A percentile compares a stretch with the other conserved stretches of the same genome.
Evolutionary conservation across 2,329 filamentous ascomycete genomes (phyloP).

Genomic region (Fusarium paranaense): DNA sequence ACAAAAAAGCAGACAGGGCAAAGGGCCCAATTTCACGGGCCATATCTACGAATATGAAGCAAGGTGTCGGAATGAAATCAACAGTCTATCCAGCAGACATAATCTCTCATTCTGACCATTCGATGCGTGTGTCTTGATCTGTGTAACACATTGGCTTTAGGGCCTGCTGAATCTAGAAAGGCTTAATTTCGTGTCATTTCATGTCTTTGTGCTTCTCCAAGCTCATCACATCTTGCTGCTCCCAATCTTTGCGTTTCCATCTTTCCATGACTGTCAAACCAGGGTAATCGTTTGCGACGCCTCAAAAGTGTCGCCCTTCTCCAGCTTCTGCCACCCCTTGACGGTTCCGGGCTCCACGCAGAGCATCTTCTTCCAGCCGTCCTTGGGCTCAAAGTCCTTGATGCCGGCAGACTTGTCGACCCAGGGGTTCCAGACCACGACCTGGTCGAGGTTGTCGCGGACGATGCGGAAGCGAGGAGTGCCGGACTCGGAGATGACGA

Average conservation of each 20-base stretch:
- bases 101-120: conserved; percentile 1
- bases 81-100: conserved; percentile 4
- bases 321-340: conserved; percentile 83
- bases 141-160: conserved; percentile 23
- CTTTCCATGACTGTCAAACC: conserved; percentile 38
- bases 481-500: conserved; percentile 72
- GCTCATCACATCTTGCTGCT: conserved; percentile 31
- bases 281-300: conserved; percentile 68
- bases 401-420: conserved; percentile 84
- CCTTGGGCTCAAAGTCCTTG: conserved; percentile 88
- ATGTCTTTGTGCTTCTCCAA: conserved; percentile 31
- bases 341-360: conserved; percentile 94
- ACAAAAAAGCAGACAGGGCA: not conserved
- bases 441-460: conserved; percentile 86
- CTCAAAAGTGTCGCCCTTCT: conserved; percentile 78
- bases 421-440: conserved; percentile 99
- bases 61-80: not conserved
- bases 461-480: conserved; percentile 77
- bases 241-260: conserved; percentile 6
- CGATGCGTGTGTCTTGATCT: conserved; percentile 13
- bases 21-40: not conserved
- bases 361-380: conserved; percentile 92
- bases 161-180: conserved; percentile 12
- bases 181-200: conserved; percentile 26
- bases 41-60: not conserved